Evolutionary conservation across 306 rosid species (phyloP), one percentile per base, ranked within the genome.

Genomic region (Fagus crenata): DNA sequence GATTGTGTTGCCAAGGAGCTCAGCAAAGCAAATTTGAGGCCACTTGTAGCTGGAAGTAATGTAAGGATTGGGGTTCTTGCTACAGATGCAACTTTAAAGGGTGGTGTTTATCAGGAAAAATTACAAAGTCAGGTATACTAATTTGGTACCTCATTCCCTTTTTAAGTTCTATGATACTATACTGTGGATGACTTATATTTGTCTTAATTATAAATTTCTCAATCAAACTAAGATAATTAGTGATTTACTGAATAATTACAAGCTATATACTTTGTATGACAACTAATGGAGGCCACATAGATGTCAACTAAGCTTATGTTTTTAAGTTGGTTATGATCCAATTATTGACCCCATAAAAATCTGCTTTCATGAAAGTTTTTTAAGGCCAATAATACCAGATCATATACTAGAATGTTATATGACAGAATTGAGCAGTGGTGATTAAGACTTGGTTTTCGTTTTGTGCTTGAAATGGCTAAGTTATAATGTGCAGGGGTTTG

Each of bases 1-100:
- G 96, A 89, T 58, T 91, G 90, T 81, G 90, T 91, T 59, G 82
- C 92, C 32, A 58, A 61, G 78, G 93, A 91, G 83, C 92, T 89
- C 77, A 84, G 64, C 82, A 86, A 84, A 36, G 83, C 88, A 4
- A 81, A 89, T 51, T 69, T 91, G 84, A 91, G 82, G 86, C 92
- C 93, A 2, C 72, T 89, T 37, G 87, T 84, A 59, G 86, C 87
- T 53, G 82, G 89, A 36, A 60, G 59, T 67, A 64, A 61, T 15
- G 89, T 91, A 65, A 74, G 84, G 79, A 84, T 86, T 42, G 93
- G 93, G 36, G 80, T 89, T 5, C 89, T 91, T 43, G 79, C 93
- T 22, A 84, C 82, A 0, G 82, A 81, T 75, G 37, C 85, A 58
- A 51, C 67, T 81, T 68, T 83, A 33, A 83, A 73, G 49, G 84